A percentile compares a stretch with the other conserved stretches of the same genome.
Evolutionary conservation across 768 basidiomycete species (phyloP).

Genomic region (Hypholoma sublateritium): DNA sequence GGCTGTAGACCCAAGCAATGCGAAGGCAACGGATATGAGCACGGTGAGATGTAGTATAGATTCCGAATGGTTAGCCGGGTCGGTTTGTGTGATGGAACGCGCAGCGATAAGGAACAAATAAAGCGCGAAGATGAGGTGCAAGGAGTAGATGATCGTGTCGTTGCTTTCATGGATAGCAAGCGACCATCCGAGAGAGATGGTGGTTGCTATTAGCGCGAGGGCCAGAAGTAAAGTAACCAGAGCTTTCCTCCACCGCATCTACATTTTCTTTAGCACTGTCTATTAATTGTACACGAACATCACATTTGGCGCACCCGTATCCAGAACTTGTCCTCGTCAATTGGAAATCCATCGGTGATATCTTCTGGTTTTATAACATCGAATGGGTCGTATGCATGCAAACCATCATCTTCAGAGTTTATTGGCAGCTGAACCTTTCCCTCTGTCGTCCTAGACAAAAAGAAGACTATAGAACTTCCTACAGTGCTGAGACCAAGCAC

Average conservation of each 20-base stretch:
- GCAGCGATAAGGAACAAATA: slow-evolving; percentile 57
- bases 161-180: slow-evolving; percentile 28
- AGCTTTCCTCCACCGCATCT: slow-evolving; percentile 66
- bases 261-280: too few species aligned
- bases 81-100: slow-evolving; percentile 49
- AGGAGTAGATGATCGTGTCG: slow-evolving; percentile 34
- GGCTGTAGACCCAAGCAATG: slow-evolving; percentile 30
- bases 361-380: slow-evolving; percentile 72
- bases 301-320: slow-evolving; percentile 39
- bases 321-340: slow-evolving; percentile 33
- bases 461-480: slow-evolving; percentile 44
- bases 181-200: slow-evolving; percentile 57
- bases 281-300: too few species aligned
- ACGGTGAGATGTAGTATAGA: slow-evolving; percentile 61
- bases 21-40: slow-evolving; percentile 48
- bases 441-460: slow-evolving; percentile 38
- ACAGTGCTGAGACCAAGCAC: slow-evolving; percentile 42
- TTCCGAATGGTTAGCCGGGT: slow-evolving; percentile 40
- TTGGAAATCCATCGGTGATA: slow-evolving; percentile 30
- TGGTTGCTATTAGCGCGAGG: slow-evolving; percentile 47
- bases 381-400: slow-evolving; percentile 31
- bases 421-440: slow-evolving; percentile 41
- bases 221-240: slow-evolving; percentile 45
- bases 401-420: slow-evolving; percentile 19
- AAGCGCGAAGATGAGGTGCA: slow-evolving; percentile 55